Base-by-base conservation (phyloP, 164 flowering plant genomes). In the Kingdonia uniflora region DNA sequence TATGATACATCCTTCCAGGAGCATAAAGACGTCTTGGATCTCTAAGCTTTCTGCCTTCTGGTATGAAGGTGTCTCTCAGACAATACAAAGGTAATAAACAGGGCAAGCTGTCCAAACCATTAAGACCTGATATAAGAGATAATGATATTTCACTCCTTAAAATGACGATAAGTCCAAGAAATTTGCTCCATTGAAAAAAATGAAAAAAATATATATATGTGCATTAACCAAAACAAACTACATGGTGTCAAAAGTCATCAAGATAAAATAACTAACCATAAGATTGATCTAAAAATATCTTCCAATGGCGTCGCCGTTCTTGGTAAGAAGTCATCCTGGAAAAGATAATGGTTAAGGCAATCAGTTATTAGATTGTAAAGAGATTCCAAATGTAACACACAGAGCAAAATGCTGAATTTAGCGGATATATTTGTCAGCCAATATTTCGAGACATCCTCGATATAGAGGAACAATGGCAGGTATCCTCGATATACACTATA, bases 281-380 rank as follows among this genome's bases (percentile, higher is more conserved):
- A 82, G 19, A 88, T 57, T 43, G 99, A 88, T 58, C 69, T 71
- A 57, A 85, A 92, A 49, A 88, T 82, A 65, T 92, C 95, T 61
- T 92, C 89, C 69, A 92, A 74, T 0, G 99, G 95, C 4, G 99
- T 88, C 6, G 96, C 53, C 2, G 99, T 92, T 63, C 99, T 75
- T 6, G 99, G 96, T 53, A 92, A 68, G 71, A 92, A 92, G 72
- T 92, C 99, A 69, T 92, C 99, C 98, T 88, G 85, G 16, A 71
- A 22, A 51, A 61, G 21, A 44, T 7, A 60, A 64, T 46, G 12
- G 21, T 41, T 54, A 24, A 54, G n/a, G n/a, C n/a, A n/a, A n/a
- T n/a, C n/a, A n/a, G 39, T 17, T 42, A 54, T 22, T 25, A 29
- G 35, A 29, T 29, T 29, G 4, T 4, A 29, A 29, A 29, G 6